Evolutionary conservation across 768 basidiomycete species (phyloP).

Genomic region (Sporobolomyces roseus): DNA sequence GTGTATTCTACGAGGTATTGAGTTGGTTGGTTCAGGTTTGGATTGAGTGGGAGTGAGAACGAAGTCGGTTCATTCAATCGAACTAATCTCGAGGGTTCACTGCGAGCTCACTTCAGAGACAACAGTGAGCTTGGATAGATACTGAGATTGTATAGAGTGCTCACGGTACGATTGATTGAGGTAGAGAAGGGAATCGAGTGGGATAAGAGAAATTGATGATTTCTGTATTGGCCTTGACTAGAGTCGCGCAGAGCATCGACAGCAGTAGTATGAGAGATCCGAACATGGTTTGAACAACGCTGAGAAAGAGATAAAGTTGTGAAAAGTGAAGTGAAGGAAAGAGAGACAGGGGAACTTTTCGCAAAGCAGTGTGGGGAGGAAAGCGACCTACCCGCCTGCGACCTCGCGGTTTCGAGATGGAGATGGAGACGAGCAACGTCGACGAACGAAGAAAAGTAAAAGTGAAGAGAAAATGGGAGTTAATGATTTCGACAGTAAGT

Average conservation of each 20-base stretch:
- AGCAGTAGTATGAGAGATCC: too few relatives aligned
- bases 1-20: not conserved
- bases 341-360: constrained; percentile 6
- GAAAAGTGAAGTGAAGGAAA: constrained; percentile 8
- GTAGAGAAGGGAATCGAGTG: not conserved
- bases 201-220: not conserved
- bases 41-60: not conserved
- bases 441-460: too few relatives aligned
- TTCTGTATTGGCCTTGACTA: constrained; percentile 4
- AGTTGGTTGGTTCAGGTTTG: not conserved
- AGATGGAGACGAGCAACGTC: too few relatives aligned
- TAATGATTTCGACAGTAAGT: constrained; percentile 64
- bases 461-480: too few relatives aligned
- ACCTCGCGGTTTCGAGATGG: too few relatives aligned
- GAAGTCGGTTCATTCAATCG: not conserved
- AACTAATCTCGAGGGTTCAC: not conserved
- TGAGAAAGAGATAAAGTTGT: not conserved
- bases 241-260: not conserved
- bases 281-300: too few relatives aligned
- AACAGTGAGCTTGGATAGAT: not conserved
- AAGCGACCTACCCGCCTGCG: too few relatives aligned
- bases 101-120: not conserved
- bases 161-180: not conserved
- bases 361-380: too few relatives aligned
- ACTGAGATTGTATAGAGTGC: not conserved